These are phyloP conservation scores for Canna indica DNA, from an alignment of 176 grass and related monocot genomes.

Conservation along the genomic window DNA sequence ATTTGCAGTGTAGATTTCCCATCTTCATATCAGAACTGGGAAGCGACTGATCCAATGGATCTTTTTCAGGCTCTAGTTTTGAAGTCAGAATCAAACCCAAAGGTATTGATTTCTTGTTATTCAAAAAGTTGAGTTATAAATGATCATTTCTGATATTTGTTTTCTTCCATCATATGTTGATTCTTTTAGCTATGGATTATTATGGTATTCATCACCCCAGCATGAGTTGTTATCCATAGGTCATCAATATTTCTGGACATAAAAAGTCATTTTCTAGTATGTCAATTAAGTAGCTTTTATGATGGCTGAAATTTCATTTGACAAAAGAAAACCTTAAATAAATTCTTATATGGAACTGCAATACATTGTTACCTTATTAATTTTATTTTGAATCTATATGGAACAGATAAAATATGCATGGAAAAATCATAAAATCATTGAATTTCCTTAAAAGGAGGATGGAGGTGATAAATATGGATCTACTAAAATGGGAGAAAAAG, in stretches of 20 bases:
- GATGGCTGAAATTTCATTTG: neutral
- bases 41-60: slow-evolving; percentile 79
- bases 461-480: neutral
- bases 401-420: neutral
- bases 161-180: neutral
- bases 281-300: neutral
- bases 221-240: no score
- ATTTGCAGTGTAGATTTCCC: slow-evolving; percentile 81
- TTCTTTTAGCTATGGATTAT: neutral
- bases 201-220: neutral
- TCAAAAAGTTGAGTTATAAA: slow-evolving; percentile 1
- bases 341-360: neutral
- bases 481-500: neutral
- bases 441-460: neutral
- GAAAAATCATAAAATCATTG: neutral
- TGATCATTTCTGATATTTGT: neutral
- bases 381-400: neutral
- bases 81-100: slow-evolving; percentile 90
- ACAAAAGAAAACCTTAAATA: neutral
- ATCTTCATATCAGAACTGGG: slow-evolving; percentile 90
- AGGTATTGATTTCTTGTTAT: slow-evolving; percentile 37
- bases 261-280: neutral
- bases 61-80: slow-evolving; percentile 79
- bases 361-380: no score
- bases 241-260: neutral